Evolutionary conservation across 768 basidiomycete species (phyloP), one percentile per base, ranked within the genome.

Genomic region (Boletellus emodensis): DNA sequence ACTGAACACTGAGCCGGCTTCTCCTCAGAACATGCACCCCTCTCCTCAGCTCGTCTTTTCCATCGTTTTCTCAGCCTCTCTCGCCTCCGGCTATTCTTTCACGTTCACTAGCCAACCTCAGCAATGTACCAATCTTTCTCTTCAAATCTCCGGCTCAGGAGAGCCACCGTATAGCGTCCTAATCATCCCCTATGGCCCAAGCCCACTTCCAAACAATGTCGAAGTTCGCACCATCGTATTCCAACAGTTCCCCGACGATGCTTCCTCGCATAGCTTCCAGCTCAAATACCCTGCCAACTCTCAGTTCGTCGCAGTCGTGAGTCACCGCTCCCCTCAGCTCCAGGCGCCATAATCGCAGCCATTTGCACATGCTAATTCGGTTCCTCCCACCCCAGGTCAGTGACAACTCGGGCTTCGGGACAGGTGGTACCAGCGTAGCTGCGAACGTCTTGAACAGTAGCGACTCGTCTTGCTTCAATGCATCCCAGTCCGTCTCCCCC

Each of bases 271-370:
- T 26, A 72, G 64, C 34, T 84, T 90, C 63, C 67, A 77, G 61
- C 74, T 89, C 46, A 76, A 74, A 26, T 90, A 77, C 61, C 88
- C 88, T 0, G 73, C 68, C 42, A 75, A 80, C 61, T 85, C 86
- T 3, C 83, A 87, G 59, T 83, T 91, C 47, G 85, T 90, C 22
- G 82, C 84, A 5, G 83, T 89, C 60, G 87, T 88, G 59, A 70
- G 85, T 81, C 20, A 6, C 37, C n/a, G 9, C 17, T 17, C 15
- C 35, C 5, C 22, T 12, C 10, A 12, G 12, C 7, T 8, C 35
- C 22, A 1, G 34, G 22, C 30, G 4, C 15, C 22, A 18, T 18
- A 12, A 18, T 30, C 15, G 20, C 12, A n/a, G 15, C 26, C 40
- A 4, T 2, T 13, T 9, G 5, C 40, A 20, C 24, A 10, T 46